Evolutionary conservation across 345 rosid species (phyloP).

Genomic region (Litchi chinensis): DNA sequence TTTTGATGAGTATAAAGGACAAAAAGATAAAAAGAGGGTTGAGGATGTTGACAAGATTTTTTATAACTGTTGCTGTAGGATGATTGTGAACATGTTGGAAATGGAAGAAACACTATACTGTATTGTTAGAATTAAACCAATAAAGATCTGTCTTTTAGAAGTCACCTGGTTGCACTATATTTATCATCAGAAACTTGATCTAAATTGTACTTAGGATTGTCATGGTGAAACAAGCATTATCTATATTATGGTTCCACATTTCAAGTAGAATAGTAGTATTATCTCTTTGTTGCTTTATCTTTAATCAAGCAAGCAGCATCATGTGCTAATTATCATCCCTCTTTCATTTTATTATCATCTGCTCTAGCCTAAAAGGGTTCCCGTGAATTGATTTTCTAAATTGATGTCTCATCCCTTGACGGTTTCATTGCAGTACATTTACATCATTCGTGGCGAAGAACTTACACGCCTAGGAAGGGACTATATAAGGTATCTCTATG

Average conservation of each 20-base stretch:
- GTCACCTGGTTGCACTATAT: background rate
- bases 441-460: slow-evolving; percentile 74
- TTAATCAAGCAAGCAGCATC: background rate
- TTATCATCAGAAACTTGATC: background rate
- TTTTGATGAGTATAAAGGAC: background rate
- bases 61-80: background rate
- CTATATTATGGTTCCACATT: background rate
- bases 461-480: slow-evolving; percentile 64
- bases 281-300: background rate
- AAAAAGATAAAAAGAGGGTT: background rate
- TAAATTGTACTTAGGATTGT: background rate
- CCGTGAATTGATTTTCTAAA: background rate
- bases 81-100: background rate
- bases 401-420: background rate
- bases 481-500: slow-evolving; percentile 56
- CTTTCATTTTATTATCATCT: background rate
- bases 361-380: background rate
- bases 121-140: background rate
- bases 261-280: background rate
- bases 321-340: background rate
- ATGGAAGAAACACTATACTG: background rate
- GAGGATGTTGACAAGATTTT: background rate
- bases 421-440: slow-evolving; percentile 52
- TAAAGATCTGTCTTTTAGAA: background rate
- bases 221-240: background rate